Evolutionary conservation across 768 basidiomycete species (phyloP).

Genomic region (Boletus subcaerulescens): DNA sequence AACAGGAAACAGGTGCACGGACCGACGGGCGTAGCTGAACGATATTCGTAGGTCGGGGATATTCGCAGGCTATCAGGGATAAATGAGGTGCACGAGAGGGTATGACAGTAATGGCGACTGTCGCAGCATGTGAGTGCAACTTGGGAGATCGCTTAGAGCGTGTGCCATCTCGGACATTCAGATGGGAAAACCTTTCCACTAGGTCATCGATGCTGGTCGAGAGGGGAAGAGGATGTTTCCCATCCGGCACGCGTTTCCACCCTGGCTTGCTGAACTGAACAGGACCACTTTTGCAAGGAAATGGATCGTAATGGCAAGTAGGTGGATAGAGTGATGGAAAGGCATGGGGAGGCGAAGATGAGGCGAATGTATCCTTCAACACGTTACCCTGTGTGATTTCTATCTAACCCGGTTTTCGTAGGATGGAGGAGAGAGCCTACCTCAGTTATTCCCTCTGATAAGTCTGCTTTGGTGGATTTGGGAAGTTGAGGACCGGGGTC

Average conservation of each 20-base stretch:
- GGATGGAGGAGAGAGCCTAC: background rate
- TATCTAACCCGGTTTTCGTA: background rate
- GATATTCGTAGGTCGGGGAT: background rate
- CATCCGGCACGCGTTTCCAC: slow-evolving; percentile 1
- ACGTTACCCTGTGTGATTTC: background rate
- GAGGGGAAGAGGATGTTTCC: background rate
- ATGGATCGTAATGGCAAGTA: slow-evolving; percentile 15
- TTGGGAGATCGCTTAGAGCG: background rate
- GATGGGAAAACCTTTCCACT: slow-evolving; percentile 8
- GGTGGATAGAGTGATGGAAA: slow-evolving; percentile 19
- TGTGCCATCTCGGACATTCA: slow-evolving; percentile 14
- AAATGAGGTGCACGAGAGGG: slow-evolving; percentile 18
- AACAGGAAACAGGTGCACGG: background rate
- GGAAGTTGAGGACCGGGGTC: background rate
- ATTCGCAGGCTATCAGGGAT: background rate
- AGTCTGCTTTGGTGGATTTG: accelerated
- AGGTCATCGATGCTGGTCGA: slow-evolving; percentile 5
- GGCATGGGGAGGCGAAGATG: slow-evolving; percentile 8
- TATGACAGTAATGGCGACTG: slow-evolving; percentile 14
- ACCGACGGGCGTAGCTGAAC: background rate
- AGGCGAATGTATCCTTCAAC: background rate
- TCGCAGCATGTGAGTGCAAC: slow-evolving; percentile 9
- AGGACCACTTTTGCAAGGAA: slow-evolving; percentile 10
- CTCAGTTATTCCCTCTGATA: background rate
- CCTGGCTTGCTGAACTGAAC: background rate